Evolutionary conservation across 805 yeast genomes (phyloP), one percentile per base, ranked within the genome.

Genomic region (Grigorovia jiainica): DNA sequence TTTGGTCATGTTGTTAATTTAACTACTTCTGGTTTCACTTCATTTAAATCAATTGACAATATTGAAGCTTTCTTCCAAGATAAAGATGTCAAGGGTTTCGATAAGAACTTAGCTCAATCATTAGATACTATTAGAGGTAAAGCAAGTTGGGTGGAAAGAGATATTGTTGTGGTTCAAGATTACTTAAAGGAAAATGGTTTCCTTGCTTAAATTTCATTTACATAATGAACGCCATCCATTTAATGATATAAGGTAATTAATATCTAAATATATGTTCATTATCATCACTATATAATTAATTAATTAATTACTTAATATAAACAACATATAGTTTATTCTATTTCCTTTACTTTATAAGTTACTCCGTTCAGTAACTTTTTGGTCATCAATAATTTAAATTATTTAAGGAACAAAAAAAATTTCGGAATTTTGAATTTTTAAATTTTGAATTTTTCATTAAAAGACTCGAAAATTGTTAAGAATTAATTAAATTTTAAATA

Each of bases 1-100:
- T 71, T 89, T 53, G 82, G 89, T 17, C 70, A 79, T 19, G 79
- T 90, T 44, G 81, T 89, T 31, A 69, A 71, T 30, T 47, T 82
- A 27, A 64, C 79, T 37, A 72, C 84, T 36, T 62, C 77, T 19
- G 76, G 81, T 1, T 80, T 78, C 64, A 72, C 87, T 25, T 73
- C 74, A 43, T 60, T 61, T 33, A 72, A 68, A 32, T 78, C 76
- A 49, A 69, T 70, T 49, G 67, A 68, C 17, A 71, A 68, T 43
- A 71, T 79, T 45, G 65, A 67, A 44, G 55, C 57, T 25, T 73
- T 78, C 71, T 76, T 76, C 52, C 60, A 55, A 16, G 57, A 44
- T 27, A 78, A 72, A 58, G 66, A 73, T 46, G 75, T 81, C 43
- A 76, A 73, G 52, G 82, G 84, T 34, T 79, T 66, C 58, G 77